Percentiles rank a stretch among this genome's conserved stretches.
Conservation (phyloP, 148 eudicot species). For the Salicornia ramosissima region DNA sequence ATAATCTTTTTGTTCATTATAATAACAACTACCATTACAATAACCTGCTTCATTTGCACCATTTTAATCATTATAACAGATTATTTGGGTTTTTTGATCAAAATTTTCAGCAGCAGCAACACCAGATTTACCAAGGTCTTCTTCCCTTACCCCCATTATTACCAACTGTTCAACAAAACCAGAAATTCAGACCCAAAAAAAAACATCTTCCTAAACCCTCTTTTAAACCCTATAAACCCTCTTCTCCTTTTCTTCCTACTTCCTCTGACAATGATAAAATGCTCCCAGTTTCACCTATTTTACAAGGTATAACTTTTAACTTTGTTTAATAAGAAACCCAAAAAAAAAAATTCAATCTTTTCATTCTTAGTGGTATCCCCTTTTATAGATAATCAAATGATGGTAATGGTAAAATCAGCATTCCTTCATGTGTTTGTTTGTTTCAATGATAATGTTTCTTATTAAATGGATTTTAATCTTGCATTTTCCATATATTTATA, state of each 20-base stretch:
- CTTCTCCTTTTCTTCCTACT: constrained; percentile 34
- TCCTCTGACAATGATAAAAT: constrained; percentile 32
- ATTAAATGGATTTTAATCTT: not conserved
- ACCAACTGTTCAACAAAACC: constrained; percentile 54
- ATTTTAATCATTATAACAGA: constrained; percentile 35
- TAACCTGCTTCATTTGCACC: constrained; percentile 25
- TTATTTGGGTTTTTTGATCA: constrained; percentile 40
- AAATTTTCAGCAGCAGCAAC: constrained; percentile 34
- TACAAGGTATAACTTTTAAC: constrained; percentile 37
- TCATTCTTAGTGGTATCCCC: too few relatives aligned
- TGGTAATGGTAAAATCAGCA: constrained; percentile 19
- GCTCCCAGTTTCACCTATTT: constrained; percentile 26
- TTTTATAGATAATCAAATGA: constrained; percentile 18
- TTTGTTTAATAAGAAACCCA: not conserved
- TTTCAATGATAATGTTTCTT: constrained; percentile 3
- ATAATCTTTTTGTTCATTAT: constrained; percentile 24
- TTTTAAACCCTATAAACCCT: constrained; percentile 28
- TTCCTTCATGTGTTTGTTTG: constrained; percentile 15
- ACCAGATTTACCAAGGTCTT: constrained; percentile 45
- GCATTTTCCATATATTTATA: not conserved
- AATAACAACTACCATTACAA: constrained; percentile 1
- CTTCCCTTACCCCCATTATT: constrained; percentile 72
- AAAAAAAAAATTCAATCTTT: not conserved
- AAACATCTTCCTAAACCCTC: constrained; percentile 45
- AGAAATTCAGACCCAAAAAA: constrained; percentile 35